These are phyloP conservation scores for Casuarina cunninghamiana DNA, from an alignment of 306 rosid species.

Conservation along the genomic window DNA sequence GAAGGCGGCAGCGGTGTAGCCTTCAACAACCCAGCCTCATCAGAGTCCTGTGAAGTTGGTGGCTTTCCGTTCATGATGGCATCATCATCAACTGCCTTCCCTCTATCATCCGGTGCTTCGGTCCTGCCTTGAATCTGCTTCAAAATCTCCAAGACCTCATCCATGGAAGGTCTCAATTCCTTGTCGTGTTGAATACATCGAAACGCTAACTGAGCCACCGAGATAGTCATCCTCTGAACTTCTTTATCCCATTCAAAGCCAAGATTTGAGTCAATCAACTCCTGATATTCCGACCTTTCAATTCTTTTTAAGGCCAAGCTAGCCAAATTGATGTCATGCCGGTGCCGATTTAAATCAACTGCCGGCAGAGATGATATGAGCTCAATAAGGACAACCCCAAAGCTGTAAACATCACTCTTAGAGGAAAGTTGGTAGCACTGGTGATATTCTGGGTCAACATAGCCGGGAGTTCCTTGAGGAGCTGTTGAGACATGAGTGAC, in stretches of 20 bases:
- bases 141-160: conserved; percentile 47
- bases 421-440: conserved; percentile 58
- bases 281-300: conserved; percentile 34
- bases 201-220: conserved; percentile 65
- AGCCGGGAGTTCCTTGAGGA: conserved; percentile 83
- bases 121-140: conserved; percentile 43
- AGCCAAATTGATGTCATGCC: conserved; percentile 63
- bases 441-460: conserved; percentile 75
- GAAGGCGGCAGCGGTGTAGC: conserved; percentile 31
- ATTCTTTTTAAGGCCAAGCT: conserved; percentile 49
- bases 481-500: conserved; percentile 69
- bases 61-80: conserved; percentile 11
- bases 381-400: conserved; percentile 72
- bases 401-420: conserved; percentile 81
- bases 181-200: conserved; percentile 63
- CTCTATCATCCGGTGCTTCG: conserved; percentile 25
- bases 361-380: conserved; percentile 70
- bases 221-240: conserved; percentile 44
- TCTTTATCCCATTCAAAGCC: conserved; percentile 53
- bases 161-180: conserved; percentile 73
- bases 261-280: conserved; percentile 55
- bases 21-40: conserved; percentile 32
- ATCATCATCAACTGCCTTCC: conserved; percentile 10
- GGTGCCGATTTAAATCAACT: conserved; percentile 50
- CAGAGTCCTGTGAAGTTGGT: conserved; percentile 46